A percentile compares a stretch with the other conserved stretches of the same genome.
phyloP scores from a whole-genome alignment of 2,329 filamentous ascomycete genomes.

The Phaeomoniella chlamydospora region DNA sequence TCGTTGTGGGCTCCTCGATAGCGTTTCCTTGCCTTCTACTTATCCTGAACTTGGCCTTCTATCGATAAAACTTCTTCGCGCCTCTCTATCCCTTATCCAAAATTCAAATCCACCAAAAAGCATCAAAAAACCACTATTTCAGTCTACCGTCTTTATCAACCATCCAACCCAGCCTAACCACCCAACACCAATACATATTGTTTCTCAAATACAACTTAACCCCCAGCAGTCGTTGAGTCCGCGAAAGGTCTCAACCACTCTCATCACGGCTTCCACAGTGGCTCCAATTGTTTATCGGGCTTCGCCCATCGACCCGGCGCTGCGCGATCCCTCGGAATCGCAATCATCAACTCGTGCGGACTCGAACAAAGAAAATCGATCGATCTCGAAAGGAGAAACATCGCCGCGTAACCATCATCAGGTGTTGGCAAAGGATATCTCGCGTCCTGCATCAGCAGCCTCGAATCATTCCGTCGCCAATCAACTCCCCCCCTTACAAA shows the following conservation, averaged over 20 bases:
- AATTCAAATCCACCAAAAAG: too few species aligned
- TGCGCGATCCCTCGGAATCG: conserved; percentile 26
- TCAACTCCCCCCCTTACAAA: conserved; percentile 14
- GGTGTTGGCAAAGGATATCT: conserved; percentile 30
- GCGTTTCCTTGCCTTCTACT: conserved; percentile 2
- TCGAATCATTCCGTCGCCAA: conserved; percentile 26
- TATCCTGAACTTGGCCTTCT: conserved; percentile 1
- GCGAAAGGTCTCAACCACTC: conserved; percentile 15
- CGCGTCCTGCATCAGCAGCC: conserved; percentile 37
- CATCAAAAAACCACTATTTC: too few species aligned
- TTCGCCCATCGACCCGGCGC: conserved; percentile 36
- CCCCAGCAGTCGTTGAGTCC: conserved; percentile 9
- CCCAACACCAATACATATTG: neutral
- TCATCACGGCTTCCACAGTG: conserved; percentile 42
- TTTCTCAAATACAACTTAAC: conserved; percentile 1
- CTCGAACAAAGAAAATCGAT: conserved; percentile 19
- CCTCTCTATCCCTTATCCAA: neutral
- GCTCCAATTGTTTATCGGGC: conserved; percentile 45
- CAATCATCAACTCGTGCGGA: conserved; percentile 17
- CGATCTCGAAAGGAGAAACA: conserved; percentile 26
- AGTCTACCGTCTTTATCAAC: neutral
- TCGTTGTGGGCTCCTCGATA: neutral
- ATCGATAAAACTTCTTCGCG: conserved; percentile 4
- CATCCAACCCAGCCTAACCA: neutral
- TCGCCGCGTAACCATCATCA: conserved; percentile 8